Evolutionary conservation across 2,329 filamentous ascomycete genomes (phyloP).

Genomic region (Annulohypoxylon truncatum): DNA sequence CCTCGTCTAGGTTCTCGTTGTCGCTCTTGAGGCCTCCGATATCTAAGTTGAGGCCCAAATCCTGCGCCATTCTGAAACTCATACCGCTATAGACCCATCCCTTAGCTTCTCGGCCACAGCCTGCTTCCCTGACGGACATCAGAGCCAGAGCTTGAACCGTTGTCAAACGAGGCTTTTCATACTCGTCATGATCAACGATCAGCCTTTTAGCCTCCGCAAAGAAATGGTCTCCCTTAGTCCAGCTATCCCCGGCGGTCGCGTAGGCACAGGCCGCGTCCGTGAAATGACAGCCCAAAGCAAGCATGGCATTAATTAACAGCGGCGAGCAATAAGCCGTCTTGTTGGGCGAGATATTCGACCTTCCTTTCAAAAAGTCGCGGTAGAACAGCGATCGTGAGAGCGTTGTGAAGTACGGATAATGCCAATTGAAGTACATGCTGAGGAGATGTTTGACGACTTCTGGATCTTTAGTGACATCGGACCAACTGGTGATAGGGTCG

Average conservation of each 20-base stretch:
- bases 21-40: slow-evolving; percentile 72
- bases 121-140: slow-evolving; percentile 96
- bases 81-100: slow-evolving; percentile 99
- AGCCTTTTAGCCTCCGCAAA: slow-evolving; percentile 93
- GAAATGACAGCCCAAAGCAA: slow-evolving; percentile 93
- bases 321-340: slow-evolving; percentile 85
- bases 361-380: slow-evolving; percentile 82
- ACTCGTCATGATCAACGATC: slow-evolving; percentile 91
- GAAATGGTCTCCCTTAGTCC: slow-evolving; percentile 94
- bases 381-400: slow-evolving; percentile 89
- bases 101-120: slow-evolving; percentile 91
- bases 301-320: slow-evolving; percentile 91
- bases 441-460: slow-evolving; percentile 86
- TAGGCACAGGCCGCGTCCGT: slow-evolving; percentile 80
- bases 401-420: slow-evolving; percentile 95
- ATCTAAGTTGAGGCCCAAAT: slow-evolving; percentile 91
- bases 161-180: slow-evolving; percentile 86
- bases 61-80: slow-evolving; percentile 97
- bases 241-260: slow-evolving; percentile 76
- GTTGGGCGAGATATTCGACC: slow-evolving; percentile 62
- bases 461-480: slow-evolving; percentile 82
- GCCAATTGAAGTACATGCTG: slow-evolving; percentile 98
- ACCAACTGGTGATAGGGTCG: slow-evolving; percentile 87
- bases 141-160: slow-evolving; percentile 93
- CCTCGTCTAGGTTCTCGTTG: slow-evolving; percentile 73